phyloP scores from a whole-genome alignment of 768 basidiomycete species.

The Phaffia australis region DNA sequence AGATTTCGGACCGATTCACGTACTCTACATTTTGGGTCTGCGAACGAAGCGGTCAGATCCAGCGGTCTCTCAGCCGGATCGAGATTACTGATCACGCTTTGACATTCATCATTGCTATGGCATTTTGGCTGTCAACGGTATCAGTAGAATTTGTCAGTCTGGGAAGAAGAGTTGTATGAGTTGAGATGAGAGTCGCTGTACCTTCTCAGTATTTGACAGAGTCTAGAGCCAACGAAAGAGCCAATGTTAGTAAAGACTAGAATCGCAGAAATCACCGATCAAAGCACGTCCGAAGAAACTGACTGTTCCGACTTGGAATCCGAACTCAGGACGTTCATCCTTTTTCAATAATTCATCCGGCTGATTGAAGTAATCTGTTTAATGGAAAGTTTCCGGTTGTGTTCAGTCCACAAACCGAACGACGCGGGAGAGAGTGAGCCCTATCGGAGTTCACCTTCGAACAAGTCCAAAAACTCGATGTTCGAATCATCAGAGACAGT shows the following conservation, averaged over 20 bases:
- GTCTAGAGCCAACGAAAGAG: neutral
- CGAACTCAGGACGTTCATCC: conserved; percentile 73
- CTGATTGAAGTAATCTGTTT: conserved; percentile 71
- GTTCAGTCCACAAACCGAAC: too few species aligned
- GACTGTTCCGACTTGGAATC: conserved; percentile 53
- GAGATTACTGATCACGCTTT: conserved; percentile 62
- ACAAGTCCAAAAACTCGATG: conserved; percentile 65
- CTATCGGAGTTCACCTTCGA: conserved; percentile 44
- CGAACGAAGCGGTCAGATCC: conserved; percentile 49
- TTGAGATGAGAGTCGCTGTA: too few species aligned
- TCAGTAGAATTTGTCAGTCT: too few species aligned
- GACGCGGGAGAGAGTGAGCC: too few species aligned
- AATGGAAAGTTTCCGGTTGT: too few species aligned
- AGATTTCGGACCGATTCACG: conserved; percentile 21
- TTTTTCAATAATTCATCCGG: conserved; percentile 50
- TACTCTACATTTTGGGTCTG: conserved; percentile 86
- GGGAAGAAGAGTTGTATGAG: too few species aligned
- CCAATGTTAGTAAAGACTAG: neutral
- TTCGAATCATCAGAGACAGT: conserved; percentile 77
- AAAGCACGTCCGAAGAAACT: neutral
- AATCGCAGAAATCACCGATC: neutral
- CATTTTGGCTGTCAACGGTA: conserved; percentile 49
- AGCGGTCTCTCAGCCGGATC: conserved; percentile 71
- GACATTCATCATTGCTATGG: conserved; percentile 58
- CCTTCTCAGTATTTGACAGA: too few species aligned